phyloP scores from a whole-genome alignment of 2,329 filamentous ascomycete genomes.

The Rutstroemia sp. region DNA sequence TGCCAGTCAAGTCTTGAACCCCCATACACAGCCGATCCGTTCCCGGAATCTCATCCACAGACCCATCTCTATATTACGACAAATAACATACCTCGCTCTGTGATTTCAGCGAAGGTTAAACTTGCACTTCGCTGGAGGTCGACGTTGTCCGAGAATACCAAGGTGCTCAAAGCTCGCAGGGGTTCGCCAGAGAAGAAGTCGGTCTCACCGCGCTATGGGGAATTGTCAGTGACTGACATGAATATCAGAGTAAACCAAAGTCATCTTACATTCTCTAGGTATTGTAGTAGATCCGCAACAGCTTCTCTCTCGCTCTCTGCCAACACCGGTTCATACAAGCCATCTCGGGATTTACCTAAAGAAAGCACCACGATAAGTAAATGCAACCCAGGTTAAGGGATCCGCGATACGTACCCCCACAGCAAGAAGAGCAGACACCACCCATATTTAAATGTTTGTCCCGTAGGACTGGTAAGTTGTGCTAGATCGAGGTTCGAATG shows the following conservation, averaged over 20 bases:
- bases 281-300: slow-evolving; percentile 88
- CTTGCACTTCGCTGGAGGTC: slow-evolving; percentile 95
- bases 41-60: neutral
- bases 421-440: slow-evolving; percentile 55
- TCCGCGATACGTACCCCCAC: slow-evolving; percentile 39
- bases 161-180: slow-evolving; percentile 83
- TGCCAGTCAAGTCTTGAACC: neutral
- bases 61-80: neutral
- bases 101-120: slow-evolving; percentile 97
- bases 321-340: slow-evolving; percentile 77
- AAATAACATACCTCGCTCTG: slow-evolving; percentile 72
- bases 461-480: slow-evolving; percentile 23
- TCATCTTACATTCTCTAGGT: slow-evolving; percentile 78
- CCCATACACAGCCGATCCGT: neutral
- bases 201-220: slow-evolving; percentile 71
- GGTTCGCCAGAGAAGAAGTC: slow-evolving; percentile 98
- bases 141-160: slow-evolving; percentile 98
- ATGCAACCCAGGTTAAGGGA: slow-evolving; percentile 11
- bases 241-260: neutral
- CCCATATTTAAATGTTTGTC: slow-evolving; percentile 43
- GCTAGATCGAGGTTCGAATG: slow-evolving; percentile 19
- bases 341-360: slow-evolving; percentile 68
- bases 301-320: slow-evolving; percentile 96
- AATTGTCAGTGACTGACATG: slow-evolving; percentile 15
- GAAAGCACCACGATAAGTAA: slow-evolving; percentile 27